Conservation (phyloP, 2,329 filamentous ascomycete species). For the Nemania sp. region DNA sequence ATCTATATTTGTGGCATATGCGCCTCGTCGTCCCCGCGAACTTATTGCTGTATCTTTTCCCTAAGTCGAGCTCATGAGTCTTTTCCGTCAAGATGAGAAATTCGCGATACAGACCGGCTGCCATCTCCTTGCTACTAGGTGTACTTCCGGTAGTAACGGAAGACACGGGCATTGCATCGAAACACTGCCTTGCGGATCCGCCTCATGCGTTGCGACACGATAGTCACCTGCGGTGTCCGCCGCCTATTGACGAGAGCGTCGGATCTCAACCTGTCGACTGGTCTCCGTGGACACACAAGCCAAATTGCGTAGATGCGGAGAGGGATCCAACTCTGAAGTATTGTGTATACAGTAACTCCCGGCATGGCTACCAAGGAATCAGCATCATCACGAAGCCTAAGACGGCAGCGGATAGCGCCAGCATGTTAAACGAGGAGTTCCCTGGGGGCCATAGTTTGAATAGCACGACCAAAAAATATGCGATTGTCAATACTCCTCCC, state of each 20-base stretch:
- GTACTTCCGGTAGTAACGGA: neutral
- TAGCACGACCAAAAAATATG: slow-evolving; percentile 27
- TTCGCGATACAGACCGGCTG: neutral
- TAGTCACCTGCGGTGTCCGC: slow-evolving; percentile 28
- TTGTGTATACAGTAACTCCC: slow-evolving; percentile 36
- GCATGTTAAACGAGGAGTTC: slow-evolving; percentile 37
- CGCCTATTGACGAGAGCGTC: slow-evolving; percentile 29
- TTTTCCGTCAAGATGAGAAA: slow-evolving; percentile 12
- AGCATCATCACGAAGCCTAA: slow-evolving; percentile 44
- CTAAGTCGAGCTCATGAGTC: neutral
- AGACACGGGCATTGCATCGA: slow-evolving; percentile 3
- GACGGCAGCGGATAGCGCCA: slow-evolving; percentile 38
- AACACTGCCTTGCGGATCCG: slow-evolving; percentile 27
- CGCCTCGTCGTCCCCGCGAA: neutral
- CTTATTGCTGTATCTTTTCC: neutral
- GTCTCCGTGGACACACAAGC: slow-evolving; percentile 37
- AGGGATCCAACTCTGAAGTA: slow-evolving; percentile 26
- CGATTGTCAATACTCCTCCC: slow-evolving; percentile 37
- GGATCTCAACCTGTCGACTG: slow-evolving; percentile 30
- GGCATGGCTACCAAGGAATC: slow-evolving; percentile 38
- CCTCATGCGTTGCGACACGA: slow-evolving; percentile 26
- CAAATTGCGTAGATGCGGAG: slow-evolving; percentile 28
- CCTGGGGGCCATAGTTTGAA: slow-evolving; percentile 9
- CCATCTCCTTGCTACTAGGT: neutral
- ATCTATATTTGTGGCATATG: slow-evolving; percentile 7